Evolutionary conservation across 352 stramenopile genomes (phyloP).

Genomic region (Pilasporangium apinafurcum): DNA sequence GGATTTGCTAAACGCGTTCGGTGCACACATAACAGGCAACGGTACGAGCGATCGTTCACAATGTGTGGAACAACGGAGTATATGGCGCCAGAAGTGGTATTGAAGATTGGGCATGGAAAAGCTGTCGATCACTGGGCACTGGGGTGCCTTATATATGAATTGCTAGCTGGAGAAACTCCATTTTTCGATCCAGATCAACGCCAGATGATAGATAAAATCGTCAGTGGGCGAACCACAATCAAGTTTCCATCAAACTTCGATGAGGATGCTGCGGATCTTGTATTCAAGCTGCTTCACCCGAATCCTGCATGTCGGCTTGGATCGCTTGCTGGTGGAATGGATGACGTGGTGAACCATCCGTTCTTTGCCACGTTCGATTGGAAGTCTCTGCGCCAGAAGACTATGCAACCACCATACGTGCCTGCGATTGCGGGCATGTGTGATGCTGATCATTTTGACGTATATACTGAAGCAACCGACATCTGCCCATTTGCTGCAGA

Average conservation of each 20-base stretch:
- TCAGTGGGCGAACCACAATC: conserved; percentile 58
- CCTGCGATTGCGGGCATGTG: conserved; percentile 74
- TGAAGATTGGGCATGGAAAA: conserved; percentile 81
- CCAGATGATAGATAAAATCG: conserved; percentile 86
- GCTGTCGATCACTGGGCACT: conserved; percentile 81
- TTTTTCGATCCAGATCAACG: conserved; percentile 85
- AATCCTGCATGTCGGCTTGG: conserved; percentile 74
- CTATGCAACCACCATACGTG: conserved; percentile 71
- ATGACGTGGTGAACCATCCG: conserved; percentile 72
- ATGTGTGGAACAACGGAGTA: conserved; percentile 83
- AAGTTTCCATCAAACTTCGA: conserved; percentile 82
- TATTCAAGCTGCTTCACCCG: conserved; percentile 74
- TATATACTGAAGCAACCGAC: conserved; percentile 74
- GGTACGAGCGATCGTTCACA: conserved; percentile 78
- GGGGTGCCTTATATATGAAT: conserved; percentile 74
- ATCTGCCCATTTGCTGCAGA: conserved; percentile 85
- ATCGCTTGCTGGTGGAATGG: conserved; percentile 73
- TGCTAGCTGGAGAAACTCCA: conserved; percentile 66
- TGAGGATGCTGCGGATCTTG: conserved; percentile 63
- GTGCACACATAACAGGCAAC: conserved; percentile 57
- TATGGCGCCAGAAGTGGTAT: conserved; percentile 71
- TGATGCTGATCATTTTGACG: conserved; percentile 80
- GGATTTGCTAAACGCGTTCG: conserved; percentile 82
- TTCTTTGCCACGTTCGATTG: conserved; percentile 88
- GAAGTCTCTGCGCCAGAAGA: conserved; percentile 58